Evolutionary conservation across 2,329 filamentous ascomycete species (phyloP), one percentile per base, ranked within the genome.

Genomic region (Diplodia corticola): DNA sequence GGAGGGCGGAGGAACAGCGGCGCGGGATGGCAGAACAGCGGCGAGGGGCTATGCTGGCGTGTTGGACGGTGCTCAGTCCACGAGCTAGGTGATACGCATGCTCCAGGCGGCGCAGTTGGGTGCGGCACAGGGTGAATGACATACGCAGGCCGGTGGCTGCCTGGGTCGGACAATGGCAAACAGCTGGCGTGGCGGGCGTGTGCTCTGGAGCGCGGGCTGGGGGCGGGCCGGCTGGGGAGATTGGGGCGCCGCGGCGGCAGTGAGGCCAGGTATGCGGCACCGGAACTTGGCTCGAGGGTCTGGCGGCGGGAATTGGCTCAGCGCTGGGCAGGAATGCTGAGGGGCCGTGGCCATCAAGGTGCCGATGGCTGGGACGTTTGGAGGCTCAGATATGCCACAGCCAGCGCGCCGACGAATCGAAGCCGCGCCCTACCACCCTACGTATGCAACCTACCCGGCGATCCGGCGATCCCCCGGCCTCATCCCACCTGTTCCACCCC

Each of bases 281-380:
- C 57, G 40, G 57, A 49, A 48, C 49, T 44, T 61, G 55, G 55
- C 26, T 40, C 55, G 30, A 30, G 33, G 54, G 40, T 57, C 15
- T 22, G 20, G 20, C 33, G 13, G 57, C 22, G 17, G 57, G 17
- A 61, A 61, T 61, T 61, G 57, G 57, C 57, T 61, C 44, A 33
- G 26, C 6, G 57, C 57, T 49, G 40, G 57, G 40, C 57, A 48
- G 57, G 57, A 61, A 61, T 61, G 57, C 55, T 60, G 53, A 50
- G 20, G n/a, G 22, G 33, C 30, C 20, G 24, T 40, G 44, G 48
- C 57, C 57, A 61, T 61, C 57, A 61, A 61, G 57, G 57, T 61
- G 57, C 57, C 57, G 44, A 44, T 44, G n/a, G 13, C 13, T 50
- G n/a, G 35, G 44, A 35, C 44, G 33, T 61, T 61, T 48, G 55